These are phyloP conservation scores for Vigna nakashimae DNA, from an alignment of 306 rosid species.

Conservation along the genomic window DNA sequence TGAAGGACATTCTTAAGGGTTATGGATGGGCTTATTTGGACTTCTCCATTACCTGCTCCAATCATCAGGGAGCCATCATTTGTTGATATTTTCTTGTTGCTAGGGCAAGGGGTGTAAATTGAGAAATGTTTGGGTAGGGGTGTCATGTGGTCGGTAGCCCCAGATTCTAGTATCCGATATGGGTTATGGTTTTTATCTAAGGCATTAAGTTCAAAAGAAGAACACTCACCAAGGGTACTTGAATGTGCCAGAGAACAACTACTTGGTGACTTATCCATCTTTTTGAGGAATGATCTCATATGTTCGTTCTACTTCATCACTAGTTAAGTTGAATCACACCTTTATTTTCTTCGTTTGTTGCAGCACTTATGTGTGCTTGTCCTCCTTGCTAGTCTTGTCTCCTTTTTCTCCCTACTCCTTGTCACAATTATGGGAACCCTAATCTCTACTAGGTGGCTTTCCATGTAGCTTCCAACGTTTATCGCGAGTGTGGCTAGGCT, in stretches of 20 bases:
- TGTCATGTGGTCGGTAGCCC: too few species aligned
- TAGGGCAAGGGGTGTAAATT: background rate
- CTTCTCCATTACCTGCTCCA: background rate
- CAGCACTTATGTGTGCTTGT: background rate
- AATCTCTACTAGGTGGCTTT: background rate
- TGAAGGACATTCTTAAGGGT: background rate
- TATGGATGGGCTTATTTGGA: background rate
- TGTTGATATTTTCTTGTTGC: background rate
- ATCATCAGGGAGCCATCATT: background rate
- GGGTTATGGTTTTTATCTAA: too few species aligned
- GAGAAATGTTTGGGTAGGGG: background rate
- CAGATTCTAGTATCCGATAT: too few species aligned
- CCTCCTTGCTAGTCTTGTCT: background rate
- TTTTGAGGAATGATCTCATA: background rate
- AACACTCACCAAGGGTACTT: too few species aligned
- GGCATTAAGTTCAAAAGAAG: too few species aligned
- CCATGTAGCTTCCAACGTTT: background rate
- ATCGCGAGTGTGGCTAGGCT: too few species aligned
- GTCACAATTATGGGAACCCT: background rate
- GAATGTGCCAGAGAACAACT: too few species aligned
- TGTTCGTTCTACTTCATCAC: background rate
- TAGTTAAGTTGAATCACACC: background rate
- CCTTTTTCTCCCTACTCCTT: background rate
- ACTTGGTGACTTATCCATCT: too few species aligned
- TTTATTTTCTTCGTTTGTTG: background rate